Conservation (phyloP, 2,329 filamentous ascomycete species). For the Incumbomyces delicatus region DNA sequence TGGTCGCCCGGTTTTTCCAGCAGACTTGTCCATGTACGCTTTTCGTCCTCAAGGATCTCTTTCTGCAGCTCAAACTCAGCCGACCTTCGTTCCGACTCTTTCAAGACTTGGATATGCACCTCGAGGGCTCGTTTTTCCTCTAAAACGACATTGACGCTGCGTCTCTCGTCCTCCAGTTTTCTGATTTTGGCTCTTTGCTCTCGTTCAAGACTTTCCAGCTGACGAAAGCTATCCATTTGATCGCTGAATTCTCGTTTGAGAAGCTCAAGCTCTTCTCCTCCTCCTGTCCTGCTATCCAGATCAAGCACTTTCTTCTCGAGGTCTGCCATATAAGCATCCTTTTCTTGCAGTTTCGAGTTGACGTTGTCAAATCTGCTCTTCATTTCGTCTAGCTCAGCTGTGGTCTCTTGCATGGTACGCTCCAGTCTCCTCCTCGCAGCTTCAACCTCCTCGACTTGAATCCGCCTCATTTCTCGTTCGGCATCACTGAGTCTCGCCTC, state of each 20-base stretch:
- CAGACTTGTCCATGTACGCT: slow-evolving; percentile 75
- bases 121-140: slow-evolving; percentile 85
- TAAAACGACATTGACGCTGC: slow-evolving; percentile 85
- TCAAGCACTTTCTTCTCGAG: slow-evolving; percentile 76
- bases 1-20: slow-evolving; percentile 60
- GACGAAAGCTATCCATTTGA: slow-evolving; percentile 83
- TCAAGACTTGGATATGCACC: slow-evolving; percentile 64
- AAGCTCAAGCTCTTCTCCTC: slow-evolving; percentile 73
- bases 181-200: slow-evolving; percentile 73
- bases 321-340: slow-evolving; percentile 60
- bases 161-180: slow-evolving; percentile 68
- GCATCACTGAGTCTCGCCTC: slow-evolving; percentile 63
- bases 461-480: slow-evolving; percentile 53
- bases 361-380: slow-evolving; percentile 47
- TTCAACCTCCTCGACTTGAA: slow-evolving; percentile 49
- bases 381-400: slow-evolving; percentile 46
- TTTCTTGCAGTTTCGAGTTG: slow-evolving; percentile 58
- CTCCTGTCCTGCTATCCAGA: slow-evolving; percentile 76
- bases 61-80: slow-evolving; percentile 71
- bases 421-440: slow-evolving; percentile 50
- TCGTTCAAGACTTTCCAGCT: slow-evolving; percentile 67
- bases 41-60: slow-evolving; percentile 80
- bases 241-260: slow-evolving; percentile 83
- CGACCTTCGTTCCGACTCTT: slow-evolving; percentile 64
- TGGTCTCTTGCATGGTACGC: slow-evolving; percentile 42